phyloP scores from a whole-genome alignment of 768 basidiomycete genomes.

The Favolaschia claudopus region DNA sequence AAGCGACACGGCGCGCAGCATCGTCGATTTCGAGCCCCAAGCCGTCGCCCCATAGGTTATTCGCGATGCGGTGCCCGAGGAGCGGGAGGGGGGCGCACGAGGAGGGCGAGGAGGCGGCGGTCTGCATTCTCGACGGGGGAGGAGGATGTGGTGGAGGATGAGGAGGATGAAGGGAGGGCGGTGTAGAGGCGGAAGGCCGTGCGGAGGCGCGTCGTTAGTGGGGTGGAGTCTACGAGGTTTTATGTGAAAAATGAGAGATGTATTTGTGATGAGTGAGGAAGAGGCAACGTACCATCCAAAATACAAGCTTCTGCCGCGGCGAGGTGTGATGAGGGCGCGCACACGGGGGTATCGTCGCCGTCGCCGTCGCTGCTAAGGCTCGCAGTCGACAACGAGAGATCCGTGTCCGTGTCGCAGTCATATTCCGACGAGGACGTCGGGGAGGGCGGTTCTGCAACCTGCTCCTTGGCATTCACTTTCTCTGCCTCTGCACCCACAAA shows the following conservation, averaged over 20 bases:
- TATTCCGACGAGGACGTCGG: conserved; percentile 1
- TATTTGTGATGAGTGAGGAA: too few species aligned
- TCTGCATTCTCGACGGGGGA: conserved; percentile 4
- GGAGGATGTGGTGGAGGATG: too few species aligned
- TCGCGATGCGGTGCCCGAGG: conserved; percentile 27
- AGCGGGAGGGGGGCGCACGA: conserved; percentile 36
- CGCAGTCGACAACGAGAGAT: conserved; percentile 20
- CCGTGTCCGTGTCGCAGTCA: conserved; percentile 17
- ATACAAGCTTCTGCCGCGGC: conserved; percentile 37
- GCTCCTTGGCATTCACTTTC: background rate
- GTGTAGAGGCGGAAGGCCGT: conserved; percentile 18
- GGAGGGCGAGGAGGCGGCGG: conserved; percentile 24
- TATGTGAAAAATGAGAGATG: background rate
- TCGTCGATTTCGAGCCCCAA: conserved; percentile 57
- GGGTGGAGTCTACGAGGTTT: conserved; percentile 3
- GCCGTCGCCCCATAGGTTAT: conserved; percentile 43
- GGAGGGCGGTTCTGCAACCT: too few species aligned
- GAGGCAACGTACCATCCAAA: conserved; percentile 41
- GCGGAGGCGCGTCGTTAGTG: conserved; percentile 22
- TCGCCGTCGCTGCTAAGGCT: conserved; percentile 15
- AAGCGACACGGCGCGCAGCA: conserved; percentile 48
- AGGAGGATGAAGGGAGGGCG: background rate
- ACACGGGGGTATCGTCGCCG: conserved; percentile 6
- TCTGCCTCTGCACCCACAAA: conserved; percentile 7
- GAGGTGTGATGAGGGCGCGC: background rate